Percentiles rank a stretch among this genome's conserved stretches.
These are phyloP conservation scores for Rhodamnia argentea DNA, from an alignment of 345 rosid genomes.

Conservation along the genomic window DNA sequence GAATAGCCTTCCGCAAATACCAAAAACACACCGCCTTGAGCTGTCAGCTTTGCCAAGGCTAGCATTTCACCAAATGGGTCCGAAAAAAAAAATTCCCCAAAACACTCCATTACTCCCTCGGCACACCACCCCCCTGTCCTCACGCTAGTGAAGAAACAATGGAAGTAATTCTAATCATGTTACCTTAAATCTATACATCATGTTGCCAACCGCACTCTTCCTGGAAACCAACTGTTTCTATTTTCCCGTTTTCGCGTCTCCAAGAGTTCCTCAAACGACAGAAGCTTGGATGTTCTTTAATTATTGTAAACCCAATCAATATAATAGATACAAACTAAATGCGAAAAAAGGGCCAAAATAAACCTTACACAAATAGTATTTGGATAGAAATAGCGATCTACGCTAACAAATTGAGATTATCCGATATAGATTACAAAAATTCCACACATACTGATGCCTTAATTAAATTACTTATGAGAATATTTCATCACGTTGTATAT, in stretches of 20 bases:
- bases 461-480: background rate
- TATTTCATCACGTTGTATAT: background rate
- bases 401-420: background rate
- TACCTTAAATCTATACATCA: background rate
- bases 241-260: background rate
- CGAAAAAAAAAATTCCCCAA: no score
- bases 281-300: background rate
- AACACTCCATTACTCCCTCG: background rate
- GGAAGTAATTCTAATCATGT: background rate
- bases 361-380: no score
- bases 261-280: background rate
- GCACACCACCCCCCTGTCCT: background rate
- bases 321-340: background rate
- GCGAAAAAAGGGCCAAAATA: background rate
- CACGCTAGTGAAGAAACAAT: background rate
- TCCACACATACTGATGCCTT: background rate
- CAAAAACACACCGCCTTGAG: no score
- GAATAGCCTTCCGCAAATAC: no score
- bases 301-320: background rate
- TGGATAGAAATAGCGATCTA: background rate
- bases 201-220: background rate
- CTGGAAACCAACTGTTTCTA: background rate
- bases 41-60: no score
- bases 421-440: background rate
- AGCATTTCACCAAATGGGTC: no score